Evolutionary conservation across 2,329 filamentous ascomycete genomes (phyloP), one percentile per base, ranked within the genome.

Genomic region (Epichloe typhina): DNA sequence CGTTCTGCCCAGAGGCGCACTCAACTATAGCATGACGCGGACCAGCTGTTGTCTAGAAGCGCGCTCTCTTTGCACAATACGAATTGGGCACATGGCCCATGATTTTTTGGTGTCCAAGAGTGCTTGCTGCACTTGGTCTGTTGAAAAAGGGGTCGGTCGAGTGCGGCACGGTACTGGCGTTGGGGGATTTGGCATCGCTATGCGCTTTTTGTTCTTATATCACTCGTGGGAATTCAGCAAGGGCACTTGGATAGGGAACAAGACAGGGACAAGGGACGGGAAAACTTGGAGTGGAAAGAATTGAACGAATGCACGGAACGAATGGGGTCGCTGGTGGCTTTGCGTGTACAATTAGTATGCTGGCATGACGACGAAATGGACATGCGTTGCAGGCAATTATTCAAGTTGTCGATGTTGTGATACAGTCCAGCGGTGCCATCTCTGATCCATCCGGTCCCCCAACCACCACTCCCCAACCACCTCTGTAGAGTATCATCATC

Each of bases 161-260:
- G 15, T n/a, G 48, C 42, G 39, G 17, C 12, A 48, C 31, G 45
- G 45, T n/a, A 47, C 36, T 47, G 51, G 51, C 51, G 51, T 52
- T 52, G 17, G 23, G 23, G n/a, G 31, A 7, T 36, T 42, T 23
- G 11, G 21, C 21, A 42, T 42, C 40, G 21, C 43, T 50, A 19
- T 39, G 37, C 31, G 26, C 31, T 19, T 50, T 46, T 21, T n/a
- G 26, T 38, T 38, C n/a, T 39, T 50, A 31, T 36, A 42, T 35
- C 44, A n/a, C 33, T 38, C n/a, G 49, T 8, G 23, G 43, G 37
- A 41, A 43, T 31, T 36, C 37, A 46, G 41, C 42, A 46, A 17
- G 26, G 33, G 38, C 36, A 50, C 31, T 52, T 50, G 51, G 47
- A 50, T 50, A 46, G 43, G 42, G 39, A 13, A 35, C 42, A 36